These are phyloP conservation scores for Fusarium buharicum DNA, from an alignment of 2,329 filamentous ascomycete species.

Conservation along the genomic window DNA sequence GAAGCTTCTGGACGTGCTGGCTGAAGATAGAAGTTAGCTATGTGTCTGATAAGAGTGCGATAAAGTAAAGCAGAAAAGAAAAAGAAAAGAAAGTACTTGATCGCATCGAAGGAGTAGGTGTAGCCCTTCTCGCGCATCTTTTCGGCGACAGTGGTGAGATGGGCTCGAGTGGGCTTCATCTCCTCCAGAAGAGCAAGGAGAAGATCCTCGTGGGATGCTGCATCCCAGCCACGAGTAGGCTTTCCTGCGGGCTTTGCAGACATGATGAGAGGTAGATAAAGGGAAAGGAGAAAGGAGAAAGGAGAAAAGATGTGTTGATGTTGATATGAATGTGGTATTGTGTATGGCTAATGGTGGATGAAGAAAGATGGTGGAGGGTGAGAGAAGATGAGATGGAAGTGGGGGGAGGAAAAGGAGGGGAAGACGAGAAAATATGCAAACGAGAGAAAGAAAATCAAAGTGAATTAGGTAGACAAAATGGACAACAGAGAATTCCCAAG, in stretches of 20 bases:
- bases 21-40: constrained; percentile 46
- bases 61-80: constrained; percentile 9
- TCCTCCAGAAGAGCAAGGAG: constrained; percentile 52
- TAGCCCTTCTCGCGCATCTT: constrained; percentile 52
- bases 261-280: no score
- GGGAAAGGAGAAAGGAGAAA: no score
- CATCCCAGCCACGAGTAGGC: constrained; percentile 49
- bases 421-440: constrained; percentile 7
- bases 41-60: background rate
- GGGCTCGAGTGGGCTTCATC: constrained; percentile 49
- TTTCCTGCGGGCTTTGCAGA: constrained; percentile 38
- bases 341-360: constrained; percentile 2
- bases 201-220: constrained; percentile 53
- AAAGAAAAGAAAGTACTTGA: constrained; percentile 50
- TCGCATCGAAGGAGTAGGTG: constrained; percentile 52
- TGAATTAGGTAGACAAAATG: constrained; percentile 5
- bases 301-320: background rate
- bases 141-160: constrained; percentile 49
- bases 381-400: background rate
- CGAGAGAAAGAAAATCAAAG: constrained; percentile 20
- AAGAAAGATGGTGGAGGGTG: constrained; percentile 2
- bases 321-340: background rate
- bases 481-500: constrained; percentile 4
- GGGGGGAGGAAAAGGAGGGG: background rate
- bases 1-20: constrained; percentile 60